These are phyloP conservation scores for Ganoderma boninense DNA, from an alignment of 1,284 basidiomycete genomes.

Conservation along the genomic window DNA sequence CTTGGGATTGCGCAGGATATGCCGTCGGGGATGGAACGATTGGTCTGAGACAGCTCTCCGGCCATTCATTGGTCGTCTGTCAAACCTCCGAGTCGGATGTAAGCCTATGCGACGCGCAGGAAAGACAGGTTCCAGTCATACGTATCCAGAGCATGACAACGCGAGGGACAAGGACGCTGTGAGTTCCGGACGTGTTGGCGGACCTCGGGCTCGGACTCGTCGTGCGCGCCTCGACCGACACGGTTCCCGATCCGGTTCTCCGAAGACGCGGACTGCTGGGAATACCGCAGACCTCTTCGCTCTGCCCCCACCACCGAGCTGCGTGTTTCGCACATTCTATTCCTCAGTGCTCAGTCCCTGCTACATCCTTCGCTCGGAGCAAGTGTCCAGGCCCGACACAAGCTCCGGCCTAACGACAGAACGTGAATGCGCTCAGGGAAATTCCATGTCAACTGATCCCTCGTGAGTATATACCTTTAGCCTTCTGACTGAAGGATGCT, in stretches of 20 bases:
- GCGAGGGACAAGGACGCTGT: neutral
- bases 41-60: neutral
- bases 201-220: too few species aligned
- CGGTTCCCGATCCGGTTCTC: too few species aligned
- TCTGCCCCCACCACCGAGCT: too few species aligned
- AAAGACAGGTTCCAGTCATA: neutral
- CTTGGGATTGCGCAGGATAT: neutral
- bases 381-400: neutral
- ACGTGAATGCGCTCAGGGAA: conserved; percentile 13
- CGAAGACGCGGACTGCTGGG: too few species aligned
- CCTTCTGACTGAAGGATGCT: conserved; percentile 24
- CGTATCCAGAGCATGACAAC: neutral
- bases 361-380: neutral
- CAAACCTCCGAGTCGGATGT: neutral
- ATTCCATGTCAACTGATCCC: conserved; percentile 29
- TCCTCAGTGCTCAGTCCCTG: neutral
- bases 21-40: neutral
- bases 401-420: neutral
- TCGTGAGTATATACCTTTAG: conserved; percentile 29
- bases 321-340: neutral
- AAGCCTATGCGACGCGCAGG: neutral
- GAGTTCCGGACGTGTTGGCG: neutral
- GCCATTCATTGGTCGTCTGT: neutral
- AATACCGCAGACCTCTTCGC: too few species aligned
- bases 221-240: too few species aligned